Conservation (phyloP, 2,329 filamentous ascomycete genomes). For the Nannizzia gypsea region DNA sequence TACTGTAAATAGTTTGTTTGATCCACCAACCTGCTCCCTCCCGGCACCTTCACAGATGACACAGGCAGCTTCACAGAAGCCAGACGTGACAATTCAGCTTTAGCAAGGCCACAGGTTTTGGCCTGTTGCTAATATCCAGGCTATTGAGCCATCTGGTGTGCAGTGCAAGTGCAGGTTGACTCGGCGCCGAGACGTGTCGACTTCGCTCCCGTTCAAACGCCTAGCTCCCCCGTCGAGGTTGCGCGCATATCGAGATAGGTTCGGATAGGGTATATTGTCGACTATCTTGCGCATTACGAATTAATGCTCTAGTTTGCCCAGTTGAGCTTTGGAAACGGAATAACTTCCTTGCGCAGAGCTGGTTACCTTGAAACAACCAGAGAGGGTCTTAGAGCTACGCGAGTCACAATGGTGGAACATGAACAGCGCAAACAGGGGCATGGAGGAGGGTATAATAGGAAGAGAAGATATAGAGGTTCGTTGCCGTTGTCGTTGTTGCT, state of each 20-base stretch:
- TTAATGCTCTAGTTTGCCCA: neutral
- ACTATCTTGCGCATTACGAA: neutral
- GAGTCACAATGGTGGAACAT: constrained; percentile 40
- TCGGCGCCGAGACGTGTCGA: neutral
- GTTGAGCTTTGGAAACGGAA: neutral
- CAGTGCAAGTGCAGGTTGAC: neutral
- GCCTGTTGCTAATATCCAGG: neutral
- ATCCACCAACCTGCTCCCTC: neutral
- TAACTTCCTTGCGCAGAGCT: neutral
- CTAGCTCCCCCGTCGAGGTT: neutral
- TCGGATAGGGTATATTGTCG: neutral
- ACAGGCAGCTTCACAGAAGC: neutral
- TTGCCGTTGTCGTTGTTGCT: too few relatives aligned
- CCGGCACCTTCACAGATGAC: neutral
- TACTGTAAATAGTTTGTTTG: neutral
- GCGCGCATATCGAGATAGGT: neutral
- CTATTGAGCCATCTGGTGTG: neutral
- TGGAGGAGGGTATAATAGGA: constrained; percentile 49
- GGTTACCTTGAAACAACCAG: neutral
- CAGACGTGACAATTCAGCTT: neutral
- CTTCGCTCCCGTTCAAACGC: neutral
- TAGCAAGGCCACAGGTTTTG: neutral
- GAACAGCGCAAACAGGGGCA: constrained; percentile 40
- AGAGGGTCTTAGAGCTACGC: neutral
- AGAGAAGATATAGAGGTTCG: constrained; percentile 68